phyloP scores from a whole-genome alignment of 202 grass and related monocot species.

The Hordeum pubiflorum region DNA sequence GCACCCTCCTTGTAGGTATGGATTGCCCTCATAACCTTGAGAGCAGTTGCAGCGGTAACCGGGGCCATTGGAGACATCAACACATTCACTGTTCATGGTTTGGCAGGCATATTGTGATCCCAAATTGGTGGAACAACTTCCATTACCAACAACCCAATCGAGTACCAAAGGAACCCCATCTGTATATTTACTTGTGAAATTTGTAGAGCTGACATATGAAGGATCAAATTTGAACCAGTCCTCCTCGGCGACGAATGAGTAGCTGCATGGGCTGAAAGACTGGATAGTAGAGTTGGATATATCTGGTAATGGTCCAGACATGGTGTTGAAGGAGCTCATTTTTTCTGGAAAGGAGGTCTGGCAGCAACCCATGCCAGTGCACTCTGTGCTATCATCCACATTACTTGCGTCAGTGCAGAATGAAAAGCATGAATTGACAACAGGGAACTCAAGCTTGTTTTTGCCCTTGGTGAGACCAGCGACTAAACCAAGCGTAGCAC shows the following conservation, averaged over 20 bases:
- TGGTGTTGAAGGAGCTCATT: neutral
- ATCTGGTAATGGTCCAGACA: neutral
- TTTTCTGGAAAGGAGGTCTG: neutral
- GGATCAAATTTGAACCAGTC: neutral
- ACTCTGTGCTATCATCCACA: neutral
- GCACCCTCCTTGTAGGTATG: neutral
- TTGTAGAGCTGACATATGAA: neutral
- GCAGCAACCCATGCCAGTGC: neutral
- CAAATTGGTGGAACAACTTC: neutral
- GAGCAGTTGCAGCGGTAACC: slow-evolving; percentile 11
- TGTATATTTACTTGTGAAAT: neutral
- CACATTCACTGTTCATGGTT: neutral
- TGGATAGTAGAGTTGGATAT: neutral
- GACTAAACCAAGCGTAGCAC: neutral
- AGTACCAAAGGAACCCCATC: neutral
- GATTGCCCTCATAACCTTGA: neutral
- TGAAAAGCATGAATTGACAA: neutral
- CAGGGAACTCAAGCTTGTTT: neutral
- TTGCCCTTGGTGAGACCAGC: neutral
- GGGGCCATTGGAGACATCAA: neutral
- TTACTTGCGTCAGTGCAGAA: neutral
- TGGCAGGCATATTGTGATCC: neutral
- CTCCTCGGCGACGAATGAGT: neutral
- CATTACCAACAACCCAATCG: neutral
- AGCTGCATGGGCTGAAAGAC: neutral